These are phyloP conservation scores for Rhizopogon vulgaris DNA, from an alignment of 768 basidiomycete species.

Conservation along the genomic window DNA sequence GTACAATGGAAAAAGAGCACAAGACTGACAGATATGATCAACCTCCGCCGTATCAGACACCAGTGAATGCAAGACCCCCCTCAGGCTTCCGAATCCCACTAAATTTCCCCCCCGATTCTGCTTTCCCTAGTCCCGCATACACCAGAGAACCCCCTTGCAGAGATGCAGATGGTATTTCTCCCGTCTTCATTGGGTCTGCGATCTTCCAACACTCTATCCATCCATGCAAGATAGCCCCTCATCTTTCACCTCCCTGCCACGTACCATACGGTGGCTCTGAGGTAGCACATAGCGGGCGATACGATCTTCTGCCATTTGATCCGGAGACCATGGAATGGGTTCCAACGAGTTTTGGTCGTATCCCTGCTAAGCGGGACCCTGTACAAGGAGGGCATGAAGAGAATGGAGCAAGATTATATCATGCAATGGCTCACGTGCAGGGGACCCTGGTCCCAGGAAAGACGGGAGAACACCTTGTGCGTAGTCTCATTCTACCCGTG, in stretches of 20 bases:
- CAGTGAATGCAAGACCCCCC: conserved; percentile 29
- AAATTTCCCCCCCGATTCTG: conserved; percentile 25
- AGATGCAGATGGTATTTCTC: conserved; percentile 52
- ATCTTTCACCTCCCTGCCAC: conserved; percentile 43
- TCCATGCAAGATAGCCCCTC: conserved; percentile 74
- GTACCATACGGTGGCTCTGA: conserved; percentile 65
- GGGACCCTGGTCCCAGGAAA: conserved; percentile 67
- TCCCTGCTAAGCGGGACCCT: conserved; percentile 52
- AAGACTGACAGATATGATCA: not conserved
- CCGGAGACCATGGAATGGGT: conserved; percentile 72
- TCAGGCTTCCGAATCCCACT: conserved; percentile 66
- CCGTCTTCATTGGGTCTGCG: conserved; percentile 71
- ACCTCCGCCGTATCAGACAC: not conserved
- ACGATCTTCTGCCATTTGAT: conserved; percentile 69
- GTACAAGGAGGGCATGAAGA: conserved; percentile 78
- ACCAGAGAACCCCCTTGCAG: conserved; percentile 45
- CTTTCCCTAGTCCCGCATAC: conserved; percentile 33
- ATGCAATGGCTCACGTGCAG: conserved; percentile 49
- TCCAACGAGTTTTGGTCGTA: conserved; percentile 47
- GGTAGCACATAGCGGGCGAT: conserved; percentile 56
- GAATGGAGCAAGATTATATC: conserved; percentile 57
- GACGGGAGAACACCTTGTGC: conserved; percentile 61
- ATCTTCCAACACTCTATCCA: conserved; percentile 62
- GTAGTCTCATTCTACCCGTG: conserved; percentile 12
- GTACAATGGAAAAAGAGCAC: not conserved